Percentiles rank a stretch among this genome's conserved stretches.
These are phyloP conservation scores for Ceratobasidium sp. DNA, from an alignment of 1,284 basidiomycete genomes.

Conservation along the genomic window DNA sequence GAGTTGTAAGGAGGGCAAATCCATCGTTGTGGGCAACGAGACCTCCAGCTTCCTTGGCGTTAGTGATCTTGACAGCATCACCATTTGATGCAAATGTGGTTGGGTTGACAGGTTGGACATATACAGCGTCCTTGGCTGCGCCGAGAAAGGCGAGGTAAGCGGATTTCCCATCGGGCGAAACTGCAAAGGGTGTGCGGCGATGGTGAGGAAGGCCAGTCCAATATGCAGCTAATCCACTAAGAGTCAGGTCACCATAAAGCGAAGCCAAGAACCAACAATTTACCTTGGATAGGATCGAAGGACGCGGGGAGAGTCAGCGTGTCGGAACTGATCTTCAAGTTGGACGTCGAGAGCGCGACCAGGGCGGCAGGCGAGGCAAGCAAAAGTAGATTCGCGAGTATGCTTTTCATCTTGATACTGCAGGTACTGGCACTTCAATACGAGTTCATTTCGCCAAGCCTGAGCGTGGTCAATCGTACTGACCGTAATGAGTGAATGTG, in stretches of 20 bases:
- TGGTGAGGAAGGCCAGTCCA: conserved; percentile 28
- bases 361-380: conserved; percentile 12
- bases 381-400: neutral
- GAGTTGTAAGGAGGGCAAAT: conserved; percentile 1
- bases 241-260: neutral
- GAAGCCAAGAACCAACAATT: neutral
- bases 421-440: neutral
- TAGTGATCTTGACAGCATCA: conserved; percentile 11
- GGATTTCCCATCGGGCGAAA: conserved; percentile 23
- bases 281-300: conserved; percentile 37
- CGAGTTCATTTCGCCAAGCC: neutral
- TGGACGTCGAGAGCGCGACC: conserved; percentile 15
- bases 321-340: conserved; percentile 15
- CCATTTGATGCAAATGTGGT: conserved; percentile 19
- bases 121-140: conserved; percentile 16
- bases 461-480: neutral
- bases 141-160: conserved; percentile 26
- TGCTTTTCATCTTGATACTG: neutral
- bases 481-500: neutral
- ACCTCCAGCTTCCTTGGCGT: conserved; percentile 18
- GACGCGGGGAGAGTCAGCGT: conserved; percentile 10
- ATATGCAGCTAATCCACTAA: conserved; percentile 1
- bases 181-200: conserved; percentile 20
- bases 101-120: conserved; percentile 11
- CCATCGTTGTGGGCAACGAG: conserved; percentile 19